Conservation (phyloP, 2,329 filamentous ascomycete species). For the Aspergillus proliferans region DNA sequence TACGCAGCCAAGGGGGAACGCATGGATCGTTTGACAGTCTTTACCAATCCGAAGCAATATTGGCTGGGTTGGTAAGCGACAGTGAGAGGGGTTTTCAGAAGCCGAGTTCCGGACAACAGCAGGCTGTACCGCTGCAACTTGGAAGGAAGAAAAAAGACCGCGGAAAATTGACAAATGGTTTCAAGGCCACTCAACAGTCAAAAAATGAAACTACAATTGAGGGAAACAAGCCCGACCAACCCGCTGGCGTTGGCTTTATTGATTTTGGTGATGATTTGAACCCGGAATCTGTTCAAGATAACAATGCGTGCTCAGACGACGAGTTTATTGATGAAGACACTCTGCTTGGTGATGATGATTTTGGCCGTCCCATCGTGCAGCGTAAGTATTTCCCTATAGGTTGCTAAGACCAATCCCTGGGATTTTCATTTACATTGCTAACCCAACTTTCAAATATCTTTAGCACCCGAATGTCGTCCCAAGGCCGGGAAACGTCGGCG, state of each 20-base stretch:
- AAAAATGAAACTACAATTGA: not conserved
- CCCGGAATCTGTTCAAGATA: not conserved
- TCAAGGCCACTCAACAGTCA: constrained; percentile 25
- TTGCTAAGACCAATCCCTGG: not conserved
- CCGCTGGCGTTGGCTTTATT: not conserved
- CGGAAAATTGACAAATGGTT: constrained; percentile 20
- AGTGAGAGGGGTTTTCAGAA: constrained; percentile 65
- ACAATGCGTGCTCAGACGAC: constrained; percentile 53
- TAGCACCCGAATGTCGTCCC: constrained; percentile 79
- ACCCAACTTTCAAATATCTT: not conserved
- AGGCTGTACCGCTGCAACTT: constrained; percentile 59
- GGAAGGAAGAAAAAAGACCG: constrained; percentile 53
- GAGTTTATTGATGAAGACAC: constrained; percentile 89
- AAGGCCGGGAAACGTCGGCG: constrained; percentile 82
- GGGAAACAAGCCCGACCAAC: constrained; percentile 34
- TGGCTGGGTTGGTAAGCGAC: constrained; percentile 66
- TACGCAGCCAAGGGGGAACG: constrained; percentile 7
- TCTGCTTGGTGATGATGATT: constrained; percentile 77
- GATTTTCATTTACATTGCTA: not conserved
- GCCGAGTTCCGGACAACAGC: constrained; percentile 54
- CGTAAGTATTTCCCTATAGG: constrained; percentile 53
- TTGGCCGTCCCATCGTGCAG: constrained; percentile 68
- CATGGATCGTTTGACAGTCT: constrained; percentile 24
- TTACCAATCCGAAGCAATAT: constrained; percentile 70
- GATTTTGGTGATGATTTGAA: constrained; percentile 16